A percentile compares a stretch with the other conserved stretches of the same genome.
Evolutionary conservation across 176 grass and related monocot species (phyloP).

Genomic region (Melocanna baccifera): DNA sequence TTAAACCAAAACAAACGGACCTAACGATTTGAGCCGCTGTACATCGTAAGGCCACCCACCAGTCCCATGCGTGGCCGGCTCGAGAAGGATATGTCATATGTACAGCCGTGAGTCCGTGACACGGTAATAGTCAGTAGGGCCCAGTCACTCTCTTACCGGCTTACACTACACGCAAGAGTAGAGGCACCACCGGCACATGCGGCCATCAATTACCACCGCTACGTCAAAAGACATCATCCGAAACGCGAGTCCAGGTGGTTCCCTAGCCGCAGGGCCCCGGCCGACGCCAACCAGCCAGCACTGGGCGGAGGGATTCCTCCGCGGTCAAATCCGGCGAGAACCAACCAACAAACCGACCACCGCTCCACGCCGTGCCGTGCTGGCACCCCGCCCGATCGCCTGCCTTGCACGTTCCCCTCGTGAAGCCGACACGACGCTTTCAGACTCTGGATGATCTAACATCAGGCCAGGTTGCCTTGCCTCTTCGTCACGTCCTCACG

Average conservation of each 20-base stretch:
- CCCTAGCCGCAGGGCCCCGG: not conserved
- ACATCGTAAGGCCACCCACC: not conserved
- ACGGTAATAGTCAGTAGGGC: too few species aligned
- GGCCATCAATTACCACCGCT: not conserved
- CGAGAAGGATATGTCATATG: not conserved
- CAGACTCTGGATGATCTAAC: not conserved
- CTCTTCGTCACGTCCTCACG: too few species aligned
- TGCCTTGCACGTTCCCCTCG: constrained; percentile 21
- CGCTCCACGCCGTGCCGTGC: not conserved
- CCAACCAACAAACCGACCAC: not conserved
- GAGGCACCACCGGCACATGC: not conserved
- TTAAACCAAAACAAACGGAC: too few species aligned
- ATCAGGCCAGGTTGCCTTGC: not conserved
- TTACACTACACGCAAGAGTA: not conserved
- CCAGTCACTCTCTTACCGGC: not conserved
- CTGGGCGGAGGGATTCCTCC: not conserved
- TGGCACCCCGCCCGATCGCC: not conserved
- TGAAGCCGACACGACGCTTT: not conserved
- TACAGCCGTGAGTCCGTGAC: not conserved
- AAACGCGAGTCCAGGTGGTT: not conserved
- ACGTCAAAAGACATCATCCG: too few species aligned
- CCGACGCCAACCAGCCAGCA: not conserved
- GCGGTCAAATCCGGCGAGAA: not conserved
- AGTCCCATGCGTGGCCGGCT: not conserved
- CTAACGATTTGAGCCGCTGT: not conserved